Conservation (phyloP, 371 early-diverging fungal genomes). For the Actinomortierella wolfii region DNA sequence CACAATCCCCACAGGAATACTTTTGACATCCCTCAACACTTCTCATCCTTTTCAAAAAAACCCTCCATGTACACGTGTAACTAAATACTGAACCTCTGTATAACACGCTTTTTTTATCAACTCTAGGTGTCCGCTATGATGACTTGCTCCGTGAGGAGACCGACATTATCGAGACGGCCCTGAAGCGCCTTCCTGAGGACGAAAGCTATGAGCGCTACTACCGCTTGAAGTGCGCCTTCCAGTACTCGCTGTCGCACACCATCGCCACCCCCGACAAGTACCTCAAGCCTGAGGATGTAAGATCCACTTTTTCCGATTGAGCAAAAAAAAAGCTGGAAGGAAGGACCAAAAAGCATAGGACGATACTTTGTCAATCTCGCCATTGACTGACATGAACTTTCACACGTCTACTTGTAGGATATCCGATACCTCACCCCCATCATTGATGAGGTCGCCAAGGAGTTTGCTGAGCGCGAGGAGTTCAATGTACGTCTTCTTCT, state of each 20-base stretch:
- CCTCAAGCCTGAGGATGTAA: conserved; percentile 80
- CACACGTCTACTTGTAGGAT: conserved; percentile 53
- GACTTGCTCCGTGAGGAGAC: conserved; percentile 91
- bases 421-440: conserved; percentile 84
- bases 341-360: background rate
- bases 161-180: conserved; percentile 83
- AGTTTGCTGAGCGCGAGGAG: conserved; percentile 80
- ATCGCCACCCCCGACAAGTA: conserved; percentile 75
- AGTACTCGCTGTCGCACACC: conserved; percentile 74
- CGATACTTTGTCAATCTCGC: conserved; percentile 6
- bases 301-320: background rate
- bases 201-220: conserved; percentile 79
- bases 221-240: conserved; percentile 85
- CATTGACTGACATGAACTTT: background rate
- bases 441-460: conserved; percentile 83
- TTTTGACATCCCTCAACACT: too few species aligned
- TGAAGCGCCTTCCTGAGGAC: conserved; percentile 80
- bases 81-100: too few species aligned
- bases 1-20: too few species aligned
- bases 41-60: too few species aligned
- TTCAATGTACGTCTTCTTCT: conserved; percentile 53
- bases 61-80: too few species aligned
- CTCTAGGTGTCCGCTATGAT: conserved; percentile 86
- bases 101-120: too few species aligned
- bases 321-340: background rate